Percentiles rank a stretch among this genome's conserved stretches.
Conservation (phyloP, 176 grass and related monocot genomes). For the Triticum turgidum region DNA sequence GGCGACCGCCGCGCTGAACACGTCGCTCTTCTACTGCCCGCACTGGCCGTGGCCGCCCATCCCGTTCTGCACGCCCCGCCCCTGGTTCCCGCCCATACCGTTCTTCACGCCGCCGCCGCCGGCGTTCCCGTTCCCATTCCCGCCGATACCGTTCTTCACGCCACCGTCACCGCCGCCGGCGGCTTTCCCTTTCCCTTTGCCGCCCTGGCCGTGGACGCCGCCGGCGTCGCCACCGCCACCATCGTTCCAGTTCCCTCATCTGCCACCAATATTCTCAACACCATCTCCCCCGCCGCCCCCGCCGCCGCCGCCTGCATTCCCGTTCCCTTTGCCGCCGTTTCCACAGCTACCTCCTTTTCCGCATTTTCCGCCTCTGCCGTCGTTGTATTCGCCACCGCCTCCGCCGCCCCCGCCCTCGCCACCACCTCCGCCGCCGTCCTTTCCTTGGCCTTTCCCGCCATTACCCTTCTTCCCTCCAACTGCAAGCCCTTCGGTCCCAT, state of each 20-base stretch:
- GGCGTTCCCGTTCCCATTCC: constrained; percentile 47
- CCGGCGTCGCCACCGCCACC: constrained; percentile 24
- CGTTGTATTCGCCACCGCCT: constrained; percentile 32
- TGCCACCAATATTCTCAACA: constrained; percentile 34
- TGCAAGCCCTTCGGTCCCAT: constrained; percentile 29
- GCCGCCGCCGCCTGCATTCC: constrained; percentile 19
- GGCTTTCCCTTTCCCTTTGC: constrained; percentile 47
- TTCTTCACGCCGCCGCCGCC: constrained; percentile 59
- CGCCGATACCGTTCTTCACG: constrained; percentile 48
- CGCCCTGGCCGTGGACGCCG: constrained; percentile 37
- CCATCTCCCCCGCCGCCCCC: constrained; percentile 43
- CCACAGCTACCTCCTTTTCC: constrained; percentile 51
- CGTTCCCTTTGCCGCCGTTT: constrained; percentile 40
- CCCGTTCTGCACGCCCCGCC: constrained; percentile 64
- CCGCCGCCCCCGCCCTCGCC: constrained; percentile 31
- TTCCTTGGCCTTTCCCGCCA: constrained; percentile 62
- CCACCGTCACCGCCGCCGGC: constrained; percentile 42
- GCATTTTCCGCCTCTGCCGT: constrained; percentile 31
- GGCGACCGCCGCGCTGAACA: constrained; percentile 23
- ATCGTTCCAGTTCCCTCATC: constrained; percentile 37
- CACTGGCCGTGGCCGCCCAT: constrained; percentile 74
- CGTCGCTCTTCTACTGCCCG: constrained; percentile 84
- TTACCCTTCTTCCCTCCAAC: constrained; percentile 47
- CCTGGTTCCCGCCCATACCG: constrained; percentile 68
- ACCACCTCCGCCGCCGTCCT: constrained; percentile 36